Evolutionary conservation across 176 grass and related monocot species (phyloP).

Genomic region (Carex littledalei): DNA sequence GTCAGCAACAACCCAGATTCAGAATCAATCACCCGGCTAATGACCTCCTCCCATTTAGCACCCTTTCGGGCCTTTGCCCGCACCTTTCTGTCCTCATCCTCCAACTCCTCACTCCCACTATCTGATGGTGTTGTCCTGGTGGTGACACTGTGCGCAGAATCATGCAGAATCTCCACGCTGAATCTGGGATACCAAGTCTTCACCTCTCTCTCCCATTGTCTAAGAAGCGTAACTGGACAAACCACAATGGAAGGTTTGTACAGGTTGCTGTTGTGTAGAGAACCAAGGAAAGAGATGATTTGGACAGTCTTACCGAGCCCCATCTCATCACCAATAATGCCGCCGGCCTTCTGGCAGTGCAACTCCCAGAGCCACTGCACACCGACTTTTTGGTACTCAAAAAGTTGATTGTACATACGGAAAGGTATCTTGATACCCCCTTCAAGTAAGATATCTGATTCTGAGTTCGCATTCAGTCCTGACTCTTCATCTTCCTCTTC

Average conservation of each 20-base stretch:
- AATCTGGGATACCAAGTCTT: conserved; percentile 87
- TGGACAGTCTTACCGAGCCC: conserved; percentile 95
- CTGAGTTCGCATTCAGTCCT: conserved; percentile 26
- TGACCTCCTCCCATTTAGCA: conserved; percentile 77
- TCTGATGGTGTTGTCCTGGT: conserved; percentile 33
- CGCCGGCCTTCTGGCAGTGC: conserved; percentile 85
- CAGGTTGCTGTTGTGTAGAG: conserved; percentile 74
- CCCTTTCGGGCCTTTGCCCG: conserved; percentile 30
- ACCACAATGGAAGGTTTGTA: conserved; percentile 80
- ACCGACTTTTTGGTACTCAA: conserved; percentile 97
- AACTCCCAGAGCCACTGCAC: conserved; percentile 98
- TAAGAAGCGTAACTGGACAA: conserved; percentile 79
- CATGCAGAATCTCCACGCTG: conserved; percentile 74
- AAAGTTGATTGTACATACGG: conserved; percentile 51
- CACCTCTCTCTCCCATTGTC: conserved; percentile 79
- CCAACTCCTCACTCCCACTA: conserved; percentile 60
- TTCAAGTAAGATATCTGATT: conserved; percentile 55
- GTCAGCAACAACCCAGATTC: conserved; percentile 82
- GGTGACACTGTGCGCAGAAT: conserved; percentile 56
- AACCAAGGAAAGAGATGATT: conserved; percentile 72
- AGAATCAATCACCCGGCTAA: conserved; percentile 63
- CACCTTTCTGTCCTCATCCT: conserved; percentile 44
- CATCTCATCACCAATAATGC: conserved; percentile 98
- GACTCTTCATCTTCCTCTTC: conserved; percentile 46
- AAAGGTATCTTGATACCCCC: conserved; percentile 76